These are phyloP conservation scores for Helianthus tuberosus DNA, from an alignment of 129 eudicot species.

Conservation along the genomic window DNA sequence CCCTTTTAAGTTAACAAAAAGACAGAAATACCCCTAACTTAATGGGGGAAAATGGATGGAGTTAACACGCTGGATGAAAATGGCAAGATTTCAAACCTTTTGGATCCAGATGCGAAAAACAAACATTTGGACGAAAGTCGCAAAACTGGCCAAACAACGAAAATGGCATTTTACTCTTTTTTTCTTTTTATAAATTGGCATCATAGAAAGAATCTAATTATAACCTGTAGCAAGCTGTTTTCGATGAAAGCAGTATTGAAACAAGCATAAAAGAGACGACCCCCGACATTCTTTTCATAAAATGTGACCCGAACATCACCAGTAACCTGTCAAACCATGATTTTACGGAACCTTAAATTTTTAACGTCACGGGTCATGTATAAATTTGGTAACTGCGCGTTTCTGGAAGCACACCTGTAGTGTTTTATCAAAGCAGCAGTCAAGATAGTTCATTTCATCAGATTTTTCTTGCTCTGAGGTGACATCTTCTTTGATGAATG, in stretches of 20 bases:
- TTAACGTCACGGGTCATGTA: not conserved
- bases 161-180: not conserved
- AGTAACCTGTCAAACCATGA: constrained; percentile 37
- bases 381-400: not conserved
- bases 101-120: no score
- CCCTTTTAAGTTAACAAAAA: no score
- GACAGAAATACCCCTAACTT: no score
- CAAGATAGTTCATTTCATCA: constrained; percentile 52
- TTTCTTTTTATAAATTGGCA: not conserved
- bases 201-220: not conserved
- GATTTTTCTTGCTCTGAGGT: constrained; percentile 12
- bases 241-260: constrained; percentile 72
- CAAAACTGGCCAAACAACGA: no score
- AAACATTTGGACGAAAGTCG: no score
- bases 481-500: constrained; percentile 44
- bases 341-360: not conserved
- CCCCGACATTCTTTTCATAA: constrained; percentile 69
- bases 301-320: constrained; percentile 73
- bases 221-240: constrained; percentile 59
- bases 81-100: no score
- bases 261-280: constrained; percentile 79
- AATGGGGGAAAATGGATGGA: no score
- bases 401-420: constrained; percentile 42
- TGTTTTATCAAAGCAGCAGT: constrained; percentile 47
- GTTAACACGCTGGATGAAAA: no score